phyloP scores from a whole-genome alignment of 2,329 filamentous ascomycete species.

The Aureobasidium leucospermi region DNA sequence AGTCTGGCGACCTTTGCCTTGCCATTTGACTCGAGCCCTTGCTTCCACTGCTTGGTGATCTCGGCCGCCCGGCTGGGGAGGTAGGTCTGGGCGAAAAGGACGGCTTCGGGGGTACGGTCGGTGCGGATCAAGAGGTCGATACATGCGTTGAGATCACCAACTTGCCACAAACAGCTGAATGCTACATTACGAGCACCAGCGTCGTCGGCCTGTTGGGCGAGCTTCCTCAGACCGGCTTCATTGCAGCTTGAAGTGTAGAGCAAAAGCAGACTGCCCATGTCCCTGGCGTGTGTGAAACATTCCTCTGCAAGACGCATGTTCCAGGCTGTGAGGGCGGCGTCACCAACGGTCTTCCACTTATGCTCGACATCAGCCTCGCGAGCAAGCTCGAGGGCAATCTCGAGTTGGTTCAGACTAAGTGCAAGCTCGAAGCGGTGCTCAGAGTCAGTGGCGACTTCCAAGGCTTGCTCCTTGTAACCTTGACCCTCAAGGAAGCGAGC shows the following conservation, averaged over 20 bases:
- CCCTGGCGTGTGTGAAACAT: conserved; percentile 85
- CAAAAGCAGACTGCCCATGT: conserved; percentile 80
- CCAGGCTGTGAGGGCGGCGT: conserved; percentile 81
- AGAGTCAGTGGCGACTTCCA: conserved; percentile 87
- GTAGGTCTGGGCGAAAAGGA: conserved; percentile 90
- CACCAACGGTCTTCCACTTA: conserved; percentile 97
- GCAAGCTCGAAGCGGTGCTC: conserved; percentile 97
- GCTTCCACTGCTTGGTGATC: conserved; percentile 74
- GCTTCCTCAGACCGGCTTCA: conserved; percentile 60
- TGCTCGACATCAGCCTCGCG: conserved; percentile 80
- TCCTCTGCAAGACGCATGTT: conserved; percentile 82
- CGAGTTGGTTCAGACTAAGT: conserved; percentile 71
- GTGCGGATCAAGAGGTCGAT: conserved; percentile 73
- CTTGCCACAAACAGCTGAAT: conserved; percentile 82
- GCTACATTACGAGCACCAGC: conserved; percentile 84
- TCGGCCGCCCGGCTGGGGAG: conserved; percentile 68
- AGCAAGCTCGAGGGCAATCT: conserved; percentile 79
- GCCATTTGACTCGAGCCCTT: conserved; percentile 71
- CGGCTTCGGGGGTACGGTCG: conserved; percentile 73
- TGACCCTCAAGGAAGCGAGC: conserved; percentile 95
- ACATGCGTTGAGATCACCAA: conserved; percentile 75
- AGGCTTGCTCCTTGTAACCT: conserved; percentile 89
- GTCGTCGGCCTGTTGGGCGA: conserved; percentile 68
- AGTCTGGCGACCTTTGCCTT: conserved; percentile 79
- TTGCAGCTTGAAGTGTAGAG: conserved; percentile 83